Evolutionary conservation across 352 stramenopile genomes (phyloP).

Genomic region (Stramenopiles sp.): DNA sequence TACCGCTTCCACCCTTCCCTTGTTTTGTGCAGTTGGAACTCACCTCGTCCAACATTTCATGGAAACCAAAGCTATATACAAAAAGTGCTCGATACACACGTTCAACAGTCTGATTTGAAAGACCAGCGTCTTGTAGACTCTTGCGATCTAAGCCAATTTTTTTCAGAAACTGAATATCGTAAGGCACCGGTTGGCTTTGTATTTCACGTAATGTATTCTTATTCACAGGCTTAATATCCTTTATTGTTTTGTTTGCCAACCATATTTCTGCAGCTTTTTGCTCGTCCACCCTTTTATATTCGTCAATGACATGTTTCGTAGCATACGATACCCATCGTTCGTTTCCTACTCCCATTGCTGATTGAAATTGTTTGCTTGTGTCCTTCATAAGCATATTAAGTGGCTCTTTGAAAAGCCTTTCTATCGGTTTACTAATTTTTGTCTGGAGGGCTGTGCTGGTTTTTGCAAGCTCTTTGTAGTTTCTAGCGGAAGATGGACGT

Average conservation of each 20-base stretch:
- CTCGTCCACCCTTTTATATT: slow-evolving; percentile 1
- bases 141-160: not conserved
- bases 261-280: slow-evolving; percentile 10
- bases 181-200: not conserved
- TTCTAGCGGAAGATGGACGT: not conserved
- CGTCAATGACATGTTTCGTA: not conserved
- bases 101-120: not conserved
- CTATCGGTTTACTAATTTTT: not conserved
- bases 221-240: not conserved
- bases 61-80: slow-evolving; percentile 9
- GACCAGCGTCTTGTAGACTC: not conserved
- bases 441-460: not conserved
- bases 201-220: not conserved
- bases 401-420: not conserved
- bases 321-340: slow-evolving; percentile 6
- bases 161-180: not conserved
- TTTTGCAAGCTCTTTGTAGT: not conserved
- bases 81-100: slow-evolving; percentile 4
- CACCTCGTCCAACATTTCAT: slow-evolving; percentile 11
- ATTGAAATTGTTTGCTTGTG: not conserved
- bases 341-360: not conserved
- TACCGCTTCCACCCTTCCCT: not conserved
- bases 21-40: not conserved
- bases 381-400: not conserved
- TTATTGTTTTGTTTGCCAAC: not conserved